phyloP scores from a whole-genome alignment of 176 grass and related monocot species.

The Triticum aestivum region DNA sequence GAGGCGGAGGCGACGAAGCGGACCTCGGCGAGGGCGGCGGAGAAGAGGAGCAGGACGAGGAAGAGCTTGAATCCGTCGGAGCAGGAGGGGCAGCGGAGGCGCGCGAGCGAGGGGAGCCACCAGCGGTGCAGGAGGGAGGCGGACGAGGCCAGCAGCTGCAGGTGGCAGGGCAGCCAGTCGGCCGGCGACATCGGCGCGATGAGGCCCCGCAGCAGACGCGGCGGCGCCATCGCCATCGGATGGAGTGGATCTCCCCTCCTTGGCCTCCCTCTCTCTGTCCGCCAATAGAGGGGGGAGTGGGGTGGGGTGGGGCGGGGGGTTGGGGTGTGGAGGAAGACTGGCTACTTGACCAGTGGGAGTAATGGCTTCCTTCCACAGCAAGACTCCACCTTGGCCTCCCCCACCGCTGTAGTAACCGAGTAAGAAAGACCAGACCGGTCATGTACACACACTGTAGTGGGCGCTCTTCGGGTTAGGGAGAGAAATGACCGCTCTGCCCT shows the following conservation, averaged over 20 bases:
- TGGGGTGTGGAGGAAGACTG: background rate
- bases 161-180: constrained; percentile 49
- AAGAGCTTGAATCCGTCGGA: constrained; percentile 47
- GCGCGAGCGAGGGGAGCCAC: constrained; percentile 12
- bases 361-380: background rate
- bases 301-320: background rate
- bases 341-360: background rate
- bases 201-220: constrained; percentile 39
- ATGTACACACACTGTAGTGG: background rate
- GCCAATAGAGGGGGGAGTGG: background rate
- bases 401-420: background rate
- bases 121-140: constrained; percentile 16
- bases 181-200: constrained; percentile 15
- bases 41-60: constrained; percentile 44
- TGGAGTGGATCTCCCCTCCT: background rate
- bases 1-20: constrained; percentile 54
- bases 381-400: background rate
- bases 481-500: background rate
- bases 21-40: constrained; percentile 45
- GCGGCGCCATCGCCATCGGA: constrained; percentile 20
- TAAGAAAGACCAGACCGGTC: background rate
- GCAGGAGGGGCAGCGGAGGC: constrained; percentile 29
- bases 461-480: background rate
- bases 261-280: background rate
- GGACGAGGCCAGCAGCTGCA: constrained; percentile 30